Conservation (phyloP, 1,284 basidiomycete species). For the Apiotrichum gracile region DNA sequence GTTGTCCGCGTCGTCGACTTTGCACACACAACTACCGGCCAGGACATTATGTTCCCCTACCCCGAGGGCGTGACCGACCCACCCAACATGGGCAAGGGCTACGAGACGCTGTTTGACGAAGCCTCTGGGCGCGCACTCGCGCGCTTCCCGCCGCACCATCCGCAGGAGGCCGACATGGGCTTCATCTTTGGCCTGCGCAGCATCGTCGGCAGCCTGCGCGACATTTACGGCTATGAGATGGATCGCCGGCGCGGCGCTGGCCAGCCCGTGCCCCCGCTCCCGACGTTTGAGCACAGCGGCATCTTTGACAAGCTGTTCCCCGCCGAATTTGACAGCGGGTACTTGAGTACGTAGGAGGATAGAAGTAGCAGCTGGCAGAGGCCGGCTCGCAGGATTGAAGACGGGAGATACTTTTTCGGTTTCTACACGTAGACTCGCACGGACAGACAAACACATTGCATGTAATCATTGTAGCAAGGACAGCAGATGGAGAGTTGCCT, state of each 20-base stretch:
- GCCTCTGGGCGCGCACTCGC: conserved; percentile 73
- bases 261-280: conserved; percentile 5
- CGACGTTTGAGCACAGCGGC: conserved; percentile 23
- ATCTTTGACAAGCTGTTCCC: conserved; percentile 37
- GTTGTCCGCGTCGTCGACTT: conserved; percentile 97
- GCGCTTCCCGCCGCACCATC: conserved; percentile 86
- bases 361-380: background rate
- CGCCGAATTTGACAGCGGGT: conserved; percentile 19
- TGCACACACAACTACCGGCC: conserved; percentile 94
- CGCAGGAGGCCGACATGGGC: conserved; percentile 82
- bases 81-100: conserved; percentile 60
- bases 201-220: conserved; percentile 65
- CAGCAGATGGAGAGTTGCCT: no score
- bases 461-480: background rate
- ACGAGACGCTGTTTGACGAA: conserved; percentile 70
- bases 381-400: no score
- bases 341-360: conserved; percentile 22
- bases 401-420: no score
- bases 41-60: conserved; percentile 67
- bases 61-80: conserved; percentile 31
- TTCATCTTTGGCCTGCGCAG: conserved; percentile 88
- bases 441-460: background rate
- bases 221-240: conserved; percentile 73
- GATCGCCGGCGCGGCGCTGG: conserved; percentile 18
- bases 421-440: background rate